Evolutionary conservation across 1,139 yeast genomes (phyloP).

Genomic region (Saccharomyces hybrid): DNA sequence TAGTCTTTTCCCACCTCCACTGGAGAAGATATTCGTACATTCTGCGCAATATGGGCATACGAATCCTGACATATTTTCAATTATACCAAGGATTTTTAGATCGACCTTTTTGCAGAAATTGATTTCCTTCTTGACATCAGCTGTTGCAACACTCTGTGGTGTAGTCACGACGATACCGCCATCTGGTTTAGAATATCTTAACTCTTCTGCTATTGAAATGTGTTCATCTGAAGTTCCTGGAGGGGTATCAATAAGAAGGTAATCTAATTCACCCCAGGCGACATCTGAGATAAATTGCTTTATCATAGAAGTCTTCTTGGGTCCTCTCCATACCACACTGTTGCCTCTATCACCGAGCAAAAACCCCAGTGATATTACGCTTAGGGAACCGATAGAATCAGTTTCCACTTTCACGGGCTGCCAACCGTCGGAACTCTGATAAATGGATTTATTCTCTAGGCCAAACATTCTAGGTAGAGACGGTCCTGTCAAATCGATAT

Average conservation of each 20-base stretch:
- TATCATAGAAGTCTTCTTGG: constrained; percentile 96
- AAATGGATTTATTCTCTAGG: constrained; percentile 69
- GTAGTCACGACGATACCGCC: constrained; percentile 96
- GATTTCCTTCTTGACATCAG: constrained; percentile 90
- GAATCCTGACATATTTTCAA: constrained; percentile 96
- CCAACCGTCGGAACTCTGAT: constrained; percentile 84
- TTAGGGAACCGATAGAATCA: constrained; percentile 31
- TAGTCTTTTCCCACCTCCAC: constrained; percentile 83
- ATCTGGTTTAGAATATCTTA: constrained; percentile 69
- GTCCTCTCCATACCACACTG: constrained; percentile 97
- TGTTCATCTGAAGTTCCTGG: constrained; percentile 99
- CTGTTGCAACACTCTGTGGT: constrained; percentile 87
- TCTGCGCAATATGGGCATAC: constrained; percentile 93
- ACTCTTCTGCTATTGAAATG: constrained; percentile 89
- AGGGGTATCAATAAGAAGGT: constrained; percentile 88
- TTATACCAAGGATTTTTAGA: constrained; percentile 72
- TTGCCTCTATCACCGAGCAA: constrained; percentile 74
- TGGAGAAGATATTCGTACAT: constrained; percentile 82
- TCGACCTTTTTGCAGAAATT: constrained; percentile 86
- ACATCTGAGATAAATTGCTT: constrained; percentile 88
- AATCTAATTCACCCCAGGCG: constrained; percentile 81
- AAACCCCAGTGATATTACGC: constrained; percentile 86
- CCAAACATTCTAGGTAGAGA: constrained; percentile 97
- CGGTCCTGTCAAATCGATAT: constrained; percentile 95
- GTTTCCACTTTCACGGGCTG: constrained; percentile 56